A percentile compares a stretch with the other conserved stretches of the same genome.
Conservation (phyloP, 345 rosid species). For the Cardamine chenopodiifolia region DNA sequence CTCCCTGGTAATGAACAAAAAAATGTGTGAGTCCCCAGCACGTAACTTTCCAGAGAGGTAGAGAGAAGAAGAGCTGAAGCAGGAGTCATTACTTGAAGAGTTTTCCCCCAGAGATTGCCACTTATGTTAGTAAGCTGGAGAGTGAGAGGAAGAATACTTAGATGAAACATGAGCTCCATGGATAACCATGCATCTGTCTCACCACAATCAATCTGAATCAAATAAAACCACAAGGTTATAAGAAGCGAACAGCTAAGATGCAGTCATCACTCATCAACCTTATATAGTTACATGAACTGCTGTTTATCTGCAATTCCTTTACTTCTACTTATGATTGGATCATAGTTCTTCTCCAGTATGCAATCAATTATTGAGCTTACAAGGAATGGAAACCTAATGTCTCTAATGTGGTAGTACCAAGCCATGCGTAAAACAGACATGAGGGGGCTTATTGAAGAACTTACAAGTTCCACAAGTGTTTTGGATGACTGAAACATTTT, state of each 20-base stretch:
- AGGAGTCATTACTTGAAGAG: constrained; percentile 78
- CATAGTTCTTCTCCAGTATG: constrained; percentile 8
- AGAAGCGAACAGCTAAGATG: constrained; percentile 15
- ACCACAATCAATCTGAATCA: constrained; percentile 82
- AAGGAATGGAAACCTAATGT: constrained; percentile 17
- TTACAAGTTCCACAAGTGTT: constrained; percentile 82
- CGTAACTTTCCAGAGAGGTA: neutral
- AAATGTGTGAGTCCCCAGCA: constrained; percentile 14
- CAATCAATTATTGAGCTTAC: neutral
- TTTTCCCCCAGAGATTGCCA: constrained; percentile 97
- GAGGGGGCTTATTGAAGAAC: constrained; percentile 44
- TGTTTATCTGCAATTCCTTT: constrained; percentile 21
- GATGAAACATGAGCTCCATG: constrained; percentile 97
- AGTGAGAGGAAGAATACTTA: constrained; percentile 96
- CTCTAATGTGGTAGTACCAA: constrained; percentile 7
- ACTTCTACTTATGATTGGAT: constrained; percentile 8
- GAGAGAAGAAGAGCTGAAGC: constrained; percentile 11
- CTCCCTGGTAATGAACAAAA: constrained; percentile 63
- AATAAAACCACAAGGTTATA: constrained; percentile 28
- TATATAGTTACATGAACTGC: neutral
- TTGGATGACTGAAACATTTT: constrained; percentile 81
- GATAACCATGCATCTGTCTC: constrained; percentile 99
- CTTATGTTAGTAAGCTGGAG: constrained; percentile 97
- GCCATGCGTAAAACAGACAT: constrained; percentile 20
- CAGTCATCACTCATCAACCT: constrained; percentile 18